Conservation (phyloP, 305 asterid species). For the Fraxinus sp. region DNA sequence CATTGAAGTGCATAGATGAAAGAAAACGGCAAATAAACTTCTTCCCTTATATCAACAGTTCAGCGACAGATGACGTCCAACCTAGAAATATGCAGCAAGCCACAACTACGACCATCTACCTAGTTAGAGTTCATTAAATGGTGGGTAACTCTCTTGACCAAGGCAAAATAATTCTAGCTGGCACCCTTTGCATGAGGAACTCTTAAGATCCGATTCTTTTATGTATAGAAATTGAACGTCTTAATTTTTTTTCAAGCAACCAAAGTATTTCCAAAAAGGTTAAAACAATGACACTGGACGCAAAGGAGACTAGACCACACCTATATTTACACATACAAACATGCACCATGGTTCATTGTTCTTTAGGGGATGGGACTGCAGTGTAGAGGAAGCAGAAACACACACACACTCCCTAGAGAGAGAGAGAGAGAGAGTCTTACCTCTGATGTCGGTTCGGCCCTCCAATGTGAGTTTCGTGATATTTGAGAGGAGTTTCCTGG, state of each 20-base stretch:
- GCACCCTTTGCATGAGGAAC: not conserved
- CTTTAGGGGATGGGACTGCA: not conserved
- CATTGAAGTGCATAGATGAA: not conserved
- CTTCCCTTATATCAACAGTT: not conserved
- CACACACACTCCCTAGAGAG: not conserved
- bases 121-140: not conserved
- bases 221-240: not conserved
- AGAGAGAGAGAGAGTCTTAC: conserved; percentile 39
- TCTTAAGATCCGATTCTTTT: not conserved
- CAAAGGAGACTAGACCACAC: not conserved
- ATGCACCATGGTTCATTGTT: not conserved
- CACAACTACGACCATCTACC: not conserved
- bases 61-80: not conserved
- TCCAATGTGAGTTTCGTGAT: conserved; percentile 63
- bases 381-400: not conserved
- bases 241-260: not conserved
- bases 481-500: conserved; percentile 39
- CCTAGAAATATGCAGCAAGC: not conserved
- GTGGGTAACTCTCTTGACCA: not conserved
- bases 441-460: conserved; percentile 70
- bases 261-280: not conserved
- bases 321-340: not conserved
- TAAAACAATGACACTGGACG: not conserved
- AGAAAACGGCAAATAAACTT: conserved; percentile 8
- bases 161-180: not conserved